Evolutionary conservation across 106 monocot genomes (phyloP), one percentile per base, ranked within the genome.

Genomic region (Gastrodia elata): DNA sequence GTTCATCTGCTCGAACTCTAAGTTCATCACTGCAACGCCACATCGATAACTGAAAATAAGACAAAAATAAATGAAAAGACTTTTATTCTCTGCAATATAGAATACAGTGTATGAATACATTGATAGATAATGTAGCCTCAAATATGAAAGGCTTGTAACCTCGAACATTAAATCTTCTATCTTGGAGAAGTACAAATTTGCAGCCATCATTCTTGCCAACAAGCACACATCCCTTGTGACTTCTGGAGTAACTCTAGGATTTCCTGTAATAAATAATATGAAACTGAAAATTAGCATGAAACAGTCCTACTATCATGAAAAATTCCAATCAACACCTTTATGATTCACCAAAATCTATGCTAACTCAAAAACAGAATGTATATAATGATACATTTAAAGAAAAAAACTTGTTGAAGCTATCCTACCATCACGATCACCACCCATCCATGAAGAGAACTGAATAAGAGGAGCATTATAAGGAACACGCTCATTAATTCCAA

Each of bases 371-470:
- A 65, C 42, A 67, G 32, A 67, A 33, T 10, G 10, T 11, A 42
- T 13, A 59, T 2, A 10, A 33, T 43, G 67, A 37, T 48, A 61
- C 8, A 39, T 3, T 16, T 6, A 39, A 39, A 40, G 36, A 68
- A 2, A 73, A 10, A 26, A 9, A 27, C 14, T 28, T n/a, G 18
- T 11, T 7, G 38, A 69, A 25, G 22, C 8, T 65, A 68, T 61
- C 49, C 6, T 93, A 99, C 98, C 98, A 83, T 99, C 98, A 77
- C 98, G 91, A 78, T 99, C 98, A 7, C 98, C 98, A 74, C 98
- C 98, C 93, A 99, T 99, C 98, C 98, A 99, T 68, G 98, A 99
- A 58, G 98, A 99, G 74, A 99, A 99, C 70, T 99, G 98, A 78
- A 99, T 93, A 71, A 99, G 91, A 81, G 93, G 93, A 56, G 93